Percentiles rank a stretch among this genome's conserved stretches.
These are phyloP conservation scores for Tetrahymena elliotti DNA, from an alignment of 73 alveolate genomes.

Conservation along the genomic window DNA sequence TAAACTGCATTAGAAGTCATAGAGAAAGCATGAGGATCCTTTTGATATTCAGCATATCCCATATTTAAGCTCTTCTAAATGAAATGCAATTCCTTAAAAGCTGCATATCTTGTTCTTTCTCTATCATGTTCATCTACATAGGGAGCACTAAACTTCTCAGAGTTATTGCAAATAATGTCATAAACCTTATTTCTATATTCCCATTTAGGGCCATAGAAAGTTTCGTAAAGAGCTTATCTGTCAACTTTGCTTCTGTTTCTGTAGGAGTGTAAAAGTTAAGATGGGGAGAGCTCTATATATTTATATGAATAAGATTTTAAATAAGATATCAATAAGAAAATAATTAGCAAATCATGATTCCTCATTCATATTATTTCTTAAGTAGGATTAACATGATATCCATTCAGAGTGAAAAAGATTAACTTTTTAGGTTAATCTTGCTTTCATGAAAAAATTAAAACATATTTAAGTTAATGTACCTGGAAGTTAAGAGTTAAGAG, in stretches of 20 bases:
- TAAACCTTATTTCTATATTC: neutral
- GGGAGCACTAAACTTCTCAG: neutral
- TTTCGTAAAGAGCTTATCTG: neutral
- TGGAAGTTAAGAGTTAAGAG: neutral
- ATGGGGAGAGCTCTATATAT: neutral
- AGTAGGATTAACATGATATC: neutral
- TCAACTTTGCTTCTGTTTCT: neutral
- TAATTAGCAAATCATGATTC: neutral
- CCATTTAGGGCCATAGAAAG: neutral
- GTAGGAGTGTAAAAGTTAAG: neutral
- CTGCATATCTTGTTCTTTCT: neutral
- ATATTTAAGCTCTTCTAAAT: neutral
- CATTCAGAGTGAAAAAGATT: neutral
- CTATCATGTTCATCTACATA: neutral
- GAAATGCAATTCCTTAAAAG: neutral
- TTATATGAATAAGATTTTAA: neutral
- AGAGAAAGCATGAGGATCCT: constrained; percentile 31
- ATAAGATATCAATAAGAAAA: neutral
- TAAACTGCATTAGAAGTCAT: constrained; percentile 32
- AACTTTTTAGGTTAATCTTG: neutral
- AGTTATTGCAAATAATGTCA: neutral
- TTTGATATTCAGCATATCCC: constrained; percentile 9
- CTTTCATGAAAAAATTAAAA: neutral
- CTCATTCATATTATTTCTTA: neutral
- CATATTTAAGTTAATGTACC: neutral